A percentile compares a stretch with the other conserved stretches of the same genome.
These are phyloP conservation scores for Rhizodiscina lignyota DNA, from an alignment of 495 filamentous ascomycete genomes.

Conservation along the genomic window DNA sequence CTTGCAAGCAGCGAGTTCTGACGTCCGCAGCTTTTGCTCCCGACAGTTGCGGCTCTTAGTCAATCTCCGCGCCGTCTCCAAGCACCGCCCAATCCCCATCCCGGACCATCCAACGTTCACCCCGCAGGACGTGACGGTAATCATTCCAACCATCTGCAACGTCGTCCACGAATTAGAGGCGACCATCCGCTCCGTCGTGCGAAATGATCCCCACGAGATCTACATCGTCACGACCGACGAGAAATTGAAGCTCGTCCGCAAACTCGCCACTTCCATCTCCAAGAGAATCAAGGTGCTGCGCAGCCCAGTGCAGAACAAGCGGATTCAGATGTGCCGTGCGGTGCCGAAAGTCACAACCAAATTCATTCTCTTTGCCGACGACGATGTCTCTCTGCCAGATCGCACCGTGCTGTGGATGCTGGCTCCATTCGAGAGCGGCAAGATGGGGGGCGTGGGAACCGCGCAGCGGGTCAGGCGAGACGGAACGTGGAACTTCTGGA, in stretches of 20 bases:
- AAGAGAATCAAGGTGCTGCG: slow-evolving; percentile 25
- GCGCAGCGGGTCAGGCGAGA: slow-evolving; percentile 63
- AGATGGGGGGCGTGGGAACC: slow-evolving; percentile 66
- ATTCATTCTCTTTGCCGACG: slow-evolving; percentile 71
- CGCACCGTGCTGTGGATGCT: slow-evolving; percentile 69
- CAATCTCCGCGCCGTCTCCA: too few species aligned
- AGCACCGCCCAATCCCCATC: too few species aligned
- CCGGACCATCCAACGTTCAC: too few species aligned
- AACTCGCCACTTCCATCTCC: slow-evolving; percentile 33
- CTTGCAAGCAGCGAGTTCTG: too few species aligned
- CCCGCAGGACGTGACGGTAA: slow-evolving; percentile 56
- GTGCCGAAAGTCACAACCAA: slow-evolving; percentile 58
- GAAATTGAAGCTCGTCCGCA: slow-evolving; percentile 35
- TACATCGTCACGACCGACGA: slow-evolving; percentile 50
- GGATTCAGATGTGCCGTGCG: slow-evolving; percentile 65
- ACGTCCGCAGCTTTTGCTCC: too few species aligned
- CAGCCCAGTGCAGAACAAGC: slow-evolving; percentile 49
- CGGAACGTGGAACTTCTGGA: slow-evolving; percentile 42
- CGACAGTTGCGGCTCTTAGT: too few species aligned
- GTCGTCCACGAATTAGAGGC: too few species aligned
- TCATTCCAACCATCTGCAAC: slow-evolving; percentile 59
- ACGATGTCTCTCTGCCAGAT: slow-evolving; percentile 71
- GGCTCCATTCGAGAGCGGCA: slow-evolving; percentile 59
- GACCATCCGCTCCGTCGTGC: slow-evolving; percentile 41
- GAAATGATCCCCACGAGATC: slow-evolving; percentile 37